Conservation (phyloP, 2,329 filamentous ascomycete species). For the Mycosphaerella sp. region DNA sequence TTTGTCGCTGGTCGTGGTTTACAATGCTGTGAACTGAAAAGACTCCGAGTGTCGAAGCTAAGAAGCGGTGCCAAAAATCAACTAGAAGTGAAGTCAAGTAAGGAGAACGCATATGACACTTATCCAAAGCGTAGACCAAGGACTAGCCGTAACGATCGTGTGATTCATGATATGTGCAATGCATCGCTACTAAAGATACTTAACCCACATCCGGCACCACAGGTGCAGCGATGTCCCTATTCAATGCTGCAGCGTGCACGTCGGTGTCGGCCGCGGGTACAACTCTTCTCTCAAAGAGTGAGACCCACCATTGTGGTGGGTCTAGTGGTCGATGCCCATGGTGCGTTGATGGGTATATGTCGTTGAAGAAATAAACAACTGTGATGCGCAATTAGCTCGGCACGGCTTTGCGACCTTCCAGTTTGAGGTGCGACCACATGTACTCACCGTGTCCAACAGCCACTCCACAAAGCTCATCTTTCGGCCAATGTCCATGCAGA, state of each 20-base stretch:
- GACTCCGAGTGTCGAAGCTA: no score
- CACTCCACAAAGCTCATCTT: conserved; percentile 93
- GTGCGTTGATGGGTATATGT: conserved; percentile 90
- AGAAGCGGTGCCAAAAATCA: no score
- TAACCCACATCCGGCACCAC: conserved; percentile 19
- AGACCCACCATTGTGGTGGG: conserved; percentile 82
- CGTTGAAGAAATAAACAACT: conserved; percentile 96
- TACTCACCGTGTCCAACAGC: conserved; percentile 71
- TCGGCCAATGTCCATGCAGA: conserved; percentile 83
- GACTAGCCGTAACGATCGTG: neutral
- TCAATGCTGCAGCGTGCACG: conserved; percentile 28
- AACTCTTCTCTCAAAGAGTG: conserved; percentile 60
- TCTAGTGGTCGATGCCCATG: conserved; percentile 78
- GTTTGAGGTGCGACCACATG: neutral
- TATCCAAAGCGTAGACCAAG: no score
- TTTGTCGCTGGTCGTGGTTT: no score
- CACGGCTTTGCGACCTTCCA: neutral
- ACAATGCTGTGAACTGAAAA: no score
- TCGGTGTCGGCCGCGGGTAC: conserved; percentile 22
- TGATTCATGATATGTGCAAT: conserved; percentile 3
- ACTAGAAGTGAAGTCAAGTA: no score
- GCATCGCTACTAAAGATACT: neutral
- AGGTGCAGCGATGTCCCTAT: conserved; percentile 28
- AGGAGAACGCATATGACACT: no score
- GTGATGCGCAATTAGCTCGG: conserved; percentile 6